Percentiles rank a stretch among this genome's conserved stretches.
These are phyloP conservation scores for Baorangia bicolor DNA, from an alignment of 768 basidiomycete genomes.

Conservation along the genomic window DNA sequence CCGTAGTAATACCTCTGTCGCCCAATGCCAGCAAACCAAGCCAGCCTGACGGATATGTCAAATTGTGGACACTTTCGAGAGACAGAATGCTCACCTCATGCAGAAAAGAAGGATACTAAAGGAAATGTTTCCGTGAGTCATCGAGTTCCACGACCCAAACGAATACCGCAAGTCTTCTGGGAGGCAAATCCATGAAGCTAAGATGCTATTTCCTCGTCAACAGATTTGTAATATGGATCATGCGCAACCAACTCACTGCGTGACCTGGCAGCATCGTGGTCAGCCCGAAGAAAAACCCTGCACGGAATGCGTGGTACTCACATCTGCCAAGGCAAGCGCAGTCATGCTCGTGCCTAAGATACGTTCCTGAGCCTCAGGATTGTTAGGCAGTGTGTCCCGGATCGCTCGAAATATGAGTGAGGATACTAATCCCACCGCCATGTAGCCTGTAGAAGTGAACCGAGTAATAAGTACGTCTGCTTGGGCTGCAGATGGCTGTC, in stretches of 20 bases:
- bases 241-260: constrained; percentile 48
- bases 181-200: constrained; percentile 54
- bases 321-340: constrained; percentile 70
- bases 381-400: constrained; percentile 54
- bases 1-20: constrained; percentile 46
- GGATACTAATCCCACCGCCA: constrained; percentile 62
- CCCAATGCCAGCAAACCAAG: constrained; percentile 56
- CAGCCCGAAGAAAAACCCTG: background rate
- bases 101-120: constrained; percentile 54
- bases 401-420: constrained; percentile 67
- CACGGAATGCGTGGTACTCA: constrained; percentile 34
- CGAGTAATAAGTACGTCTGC: background rate
- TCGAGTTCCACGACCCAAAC: constrained; percentile 60
- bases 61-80: background rate
- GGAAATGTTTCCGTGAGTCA: constrained; percentile 78
- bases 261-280: constrained; percentile 39
- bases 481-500: constrained; percentile 12
- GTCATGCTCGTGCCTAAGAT: constrained; percentile 62
- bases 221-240: background rate
- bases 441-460: constrained; percentile 46
- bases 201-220: constrained; percentile 44
- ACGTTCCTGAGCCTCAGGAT: constrained; percentile 64
- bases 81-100: constrained; percentile 44
- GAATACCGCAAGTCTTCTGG: constrained; percentile 54
- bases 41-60: constrained; percentile 36